These are phyloP conservation scores for Hsuehochloa calcarea DNA, from an alignment of 176 grass and related monocot species.

Conservation along the genomic window DNA sequence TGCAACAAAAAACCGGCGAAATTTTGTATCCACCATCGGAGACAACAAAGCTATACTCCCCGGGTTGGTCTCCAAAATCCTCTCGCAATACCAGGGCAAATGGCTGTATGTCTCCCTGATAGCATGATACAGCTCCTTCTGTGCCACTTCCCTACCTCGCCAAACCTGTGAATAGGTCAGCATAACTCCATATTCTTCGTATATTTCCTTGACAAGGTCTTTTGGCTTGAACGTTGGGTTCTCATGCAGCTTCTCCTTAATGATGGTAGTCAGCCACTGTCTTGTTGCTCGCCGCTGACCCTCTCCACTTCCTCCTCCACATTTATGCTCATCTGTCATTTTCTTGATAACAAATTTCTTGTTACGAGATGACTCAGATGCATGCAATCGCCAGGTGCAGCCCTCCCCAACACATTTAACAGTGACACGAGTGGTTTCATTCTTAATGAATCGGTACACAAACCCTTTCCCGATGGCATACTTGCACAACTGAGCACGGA, in stretches of 20 bases:
- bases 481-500: slow-evolving; percentile 91
- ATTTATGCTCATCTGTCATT: slow-evolving; percentile 89
- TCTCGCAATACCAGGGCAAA: slow-evolving; percentile 88
- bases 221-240: slow-evolving; percentile 77
- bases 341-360: slow-evolving; percentile 98
- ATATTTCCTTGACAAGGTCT: slow-evolving; percentile 83
- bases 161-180: slow-evolving; percentile 96
- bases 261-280: slow-evolving; percentile 85
- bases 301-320: slow-evolving; percentile 78
- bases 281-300: slow-evolving; percentile 82
- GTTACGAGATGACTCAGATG: slow-evolving; percentile 86
- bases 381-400: slow-evolving; percentile 88
- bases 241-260: slow-evolving; percentile 89
- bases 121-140: slow-evolving; percentile 88
- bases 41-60: slow-evolving; percentile 82
- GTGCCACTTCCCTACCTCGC: slow-evolving; percentile 82
- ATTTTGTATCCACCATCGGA: slow-evolving; percentile 73
- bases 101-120: slow-evolving; percentile 88
- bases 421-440: slow-evolving; percentile 85
- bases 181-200: slow-evolving; percentile 78
- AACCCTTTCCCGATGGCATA: slow-evolving; percentile 92
- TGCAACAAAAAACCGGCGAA: slow-evolving; percentile 89
- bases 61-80: slow-evolving; percentile 84
- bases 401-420: slow-evolving; percentile 75
- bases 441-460: slow-evolving; percentile 90